Conservation (phyloP, 495 filamentous ascomycete species). For the Trichoderma gamsii region DNA sequence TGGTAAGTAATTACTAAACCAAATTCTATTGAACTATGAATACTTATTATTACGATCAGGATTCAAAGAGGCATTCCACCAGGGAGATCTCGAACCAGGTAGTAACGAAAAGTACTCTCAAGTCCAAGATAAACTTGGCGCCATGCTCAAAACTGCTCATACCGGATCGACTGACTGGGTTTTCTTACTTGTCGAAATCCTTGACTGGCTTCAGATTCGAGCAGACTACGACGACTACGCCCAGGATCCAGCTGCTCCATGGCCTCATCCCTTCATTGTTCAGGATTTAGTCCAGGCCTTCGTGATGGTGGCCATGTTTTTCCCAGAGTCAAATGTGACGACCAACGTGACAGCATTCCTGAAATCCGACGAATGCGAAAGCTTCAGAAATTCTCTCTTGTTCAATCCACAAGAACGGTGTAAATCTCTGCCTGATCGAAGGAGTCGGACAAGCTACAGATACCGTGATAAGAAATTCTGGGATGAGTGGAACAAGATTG, state of each 20-base stretch:
- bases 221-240: slow-evolving; percentile 27
- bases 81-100: slow-evolving; percentile 37
- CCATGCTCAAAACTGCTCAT: slow-evolving; percentile 22
- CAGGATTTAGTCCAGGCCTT: slow-evolving; percentile 37
- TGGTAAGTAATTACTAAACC: slow-evolving; percentile 21
- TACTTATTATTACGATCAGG: neutral
- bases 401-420: slow-evolving; percentile 35
- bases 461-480: slow-evolving; percentile 33
- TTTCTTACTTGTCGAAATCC: slow-evolving; percentile 29
- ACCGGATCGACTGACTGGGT: slow-evolving; percentile 24
- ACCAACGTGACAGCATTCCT: slow-evolving; percentile 29
- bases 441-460: slow-evolving; percentile 31
- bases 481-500: slow-evolving; percentile 29
- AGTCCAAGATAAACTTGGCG: slow-evolving; percentile 29
- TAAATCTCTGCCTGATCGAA: slow-evolving; percentile 27
- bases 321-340: slow-evolving; percentile 27
- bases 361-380: slow-evolving; percentile 24
- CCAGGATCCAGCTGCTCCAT: slow-evolving; percentile 19
- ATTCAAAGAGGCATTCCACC: slow-evolving; percentile 39
- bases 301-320: slow-evolving; percentile 38
- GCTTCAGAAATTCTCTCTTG: slow-evolving; percentile 32
- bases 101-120: slow-evolving; percentile 31
- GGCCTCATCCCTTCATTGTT: slow-evolving; percentile 37
- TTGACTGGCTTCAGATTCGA: slow-evolving; percentile 33
- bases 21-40: neutral